phyloP scores from a whole-genome alignment of 192 early-diverging fungal genomes.

The Coemansia sp. region DNA sequence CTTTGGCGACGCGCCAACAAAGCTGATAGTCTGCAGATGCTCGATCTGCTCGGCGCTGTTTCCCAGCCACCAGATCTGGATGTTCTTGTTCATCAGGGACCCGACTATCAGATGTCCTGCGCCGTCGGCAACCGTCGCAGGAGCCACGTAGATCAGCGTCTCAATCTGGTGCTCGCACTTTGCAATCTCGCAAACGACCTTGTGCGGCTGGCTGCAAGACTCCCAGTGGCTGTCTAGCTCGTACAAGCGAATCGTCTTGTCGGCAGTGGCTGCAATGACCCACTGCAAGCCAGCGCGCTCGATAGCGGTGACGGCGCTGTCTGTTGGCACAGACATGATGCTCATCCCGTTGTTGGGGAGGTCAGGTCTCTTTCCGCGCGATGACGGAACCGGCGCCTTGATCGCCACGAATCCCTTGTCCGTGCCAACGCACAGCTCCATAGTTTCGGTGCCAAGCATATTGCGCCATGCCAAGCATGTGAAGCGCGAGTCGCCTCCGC shows the following conservation, averaged over 20 bases:
- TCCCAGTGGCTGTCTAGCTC: slow-evolving; percentile 40
- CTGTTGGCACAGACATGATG: slow-evolving; percentile 42
- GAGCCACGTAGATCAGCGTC: slow-evolving; percentile 36
- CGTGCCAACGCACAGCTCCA: slow-evolving; percentile 49
- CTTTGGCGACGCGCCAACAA: slow-evolving; percentile 27
- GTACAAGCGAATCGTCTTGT: slow-evolving; percentile 29
- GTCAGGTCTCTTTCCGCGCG: slow-evolving; percentile 30
- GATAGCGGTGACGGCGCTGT: slow-evolving; percentile 46
- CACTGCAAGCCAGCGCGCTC: slow-evolving; percentile 37
- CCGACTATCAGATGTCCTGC: slow-evolving; percentile 39
- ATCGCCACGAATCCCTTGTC: slow-evolving; percentile 46
- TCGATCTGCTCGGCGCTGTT: slow-evolving; percentile 17
- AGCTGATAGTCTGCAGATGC: slow-evolving; percentile 25
- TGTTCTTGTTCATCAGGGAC: slow-evolving; percentile 31
- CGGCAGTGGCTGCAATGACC: slow-evolving; percentile 37
- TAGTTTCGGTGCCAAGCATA: slow-evolving; percentile 18
- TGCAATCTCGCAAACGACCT: slow-evolving; percentile 28
- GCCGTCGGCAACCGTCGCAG: slow-evolving; percentile 28
- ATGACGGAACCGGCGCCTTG: slow-evolving; percentile 33
- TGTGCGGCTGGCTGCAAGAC: slow-evolving; percentile 29
- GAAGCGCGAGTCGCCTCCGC: slow-evolving; percentile 41
- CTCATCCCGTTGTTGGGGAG: slow-evolving; percentile 32
- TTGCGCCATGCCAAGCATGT: slow-evolving; percentile 42
- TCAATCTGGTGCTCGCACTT: slow-evolving; percentile 33
- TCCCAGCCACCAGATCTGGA: slow-evolving; percentile 49